These are phyloP conservation scores for Cordyceps sp. DNA, from an alignment of 2,329 filamentous ascomycete species.

Conservation along the genomic window DNA sequence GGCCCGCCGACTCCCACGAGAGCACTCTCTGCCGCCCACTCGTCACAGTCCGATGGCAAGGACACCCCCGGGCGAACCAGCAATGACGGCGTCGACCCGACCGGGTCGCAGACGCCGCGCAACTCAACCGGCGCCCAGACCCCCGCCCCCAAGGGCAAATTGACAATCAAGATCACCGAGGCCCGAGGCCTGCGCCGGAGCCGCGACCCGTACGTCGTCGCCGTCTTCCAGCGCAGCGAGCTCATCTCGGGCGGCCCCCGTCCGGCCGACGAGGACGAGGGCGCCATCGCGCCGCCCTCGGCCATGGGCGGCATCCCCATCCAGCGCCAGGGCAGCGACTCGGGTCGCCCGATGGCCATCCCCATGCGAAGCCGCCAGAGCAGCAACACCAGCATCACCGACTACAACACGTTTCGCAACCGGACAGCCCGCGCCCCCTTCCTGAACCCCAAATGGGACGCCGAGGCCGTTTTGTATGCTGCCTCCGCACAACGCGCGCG, in stretches of 20 bases:
- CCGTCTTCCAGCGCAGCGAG: conserved; percentile 92
- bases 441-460: conserved; percentile 87
- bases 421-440: conserved; percentile 39
- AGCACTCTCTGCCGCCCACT: conserved; percentile 53
- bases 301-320: conserved; percentile 40
- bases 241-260: conserved; percentile 81
- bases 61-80: conserved; percentile 19
- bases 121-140: conserved; percentile 40
- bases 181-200: conserved; percentile 68
- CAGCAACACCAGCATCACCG: conserved; percentile 74
- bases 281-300: conserved; percentile 27
- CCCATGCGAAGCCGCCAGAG: conserved; percentile 95
- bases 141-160: conserved; percentile 64
- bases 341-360: conserved; percentile 77
- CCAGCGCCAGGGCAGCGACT: conserved; percentile 61
- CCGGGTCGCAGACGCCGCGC: conserved; percentile 35
- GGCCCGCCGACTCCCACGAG: conserved; percentile 81
- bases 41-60: conserved; percentile 30
- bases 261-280: conserved; percentile 42
- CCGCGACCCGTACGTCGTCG: conserved; percentile 86
- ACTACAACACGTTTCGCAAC: conserved; percentile 43
- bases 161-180: conserved; percentile 78
- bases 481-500: background rate
- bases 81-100: conserved; percentile 26
- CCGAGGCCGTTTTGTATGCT: conserved; percentile 84